Evolutionary conservation across 805 yeast species (phyloP), one percentile per base, ranked within the genome.

Genomic region (Starmerella vaccinii): DNA sequence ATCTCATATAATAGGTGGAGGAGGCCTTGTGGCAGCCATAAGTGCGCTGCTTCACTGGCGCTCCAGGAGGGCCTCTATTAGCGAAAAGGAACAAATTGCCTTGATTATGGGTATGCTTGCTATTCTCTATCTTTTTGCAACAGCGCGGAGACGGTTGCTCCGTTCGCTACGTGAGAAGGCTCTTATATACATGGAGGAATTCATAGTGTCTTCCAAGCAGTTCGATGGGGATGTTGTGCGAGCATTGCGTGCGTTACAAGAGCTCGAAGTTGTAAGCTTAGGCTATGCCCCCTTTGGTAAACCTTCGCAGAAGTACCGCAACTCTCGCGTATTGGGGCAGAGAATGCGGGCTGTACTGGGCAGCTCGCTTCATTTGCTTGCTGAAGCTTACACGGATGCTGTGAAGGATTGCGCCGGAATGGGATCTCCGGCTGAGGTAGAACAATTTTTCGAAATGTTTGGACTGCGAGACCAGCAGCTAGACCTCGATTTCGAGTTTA

Each of bases 371-470:
- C 60, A 60, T 39, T 57, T 74, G 2, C 51, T 63, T 4, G 56
- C 64, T 13, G 71, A 69, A 46, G 62, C 67, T 7, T 46, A 65
- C 4, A 47, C 63, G 1, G 62, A 59, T 16, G 58, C 65, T 8
- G 53, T 68, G 27, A 56, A 56, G 12, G 58, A 59, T 30, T 46
- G 68, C 38, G 41, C 69, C 2, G 61, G 66, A 9, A 52, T 61
- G 47, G 53, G 62, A 5, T 72, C 67, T 21, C 21, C 10, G 9
- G 15, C 19, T 2, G 12, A 27, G 2, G 58, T 76, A 27, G 64
- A 66, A 35, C 68, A 70, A 51, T 76, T 71, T 53, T 68, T 74
- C 54, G 73, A 66, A 26, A 65, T 75, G 3, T 76, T 75, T 58
- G 71, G 65, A 13, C 57, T 75, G 6, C 59, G 64, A 0, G 33